Percentiles rank a stretch among this genome's conserved stretches.
These are phyloP conservation scores for Artemisia annua DNA, from an alignment of 129 eudicot species.

Conservation along the genomic window DNA sequence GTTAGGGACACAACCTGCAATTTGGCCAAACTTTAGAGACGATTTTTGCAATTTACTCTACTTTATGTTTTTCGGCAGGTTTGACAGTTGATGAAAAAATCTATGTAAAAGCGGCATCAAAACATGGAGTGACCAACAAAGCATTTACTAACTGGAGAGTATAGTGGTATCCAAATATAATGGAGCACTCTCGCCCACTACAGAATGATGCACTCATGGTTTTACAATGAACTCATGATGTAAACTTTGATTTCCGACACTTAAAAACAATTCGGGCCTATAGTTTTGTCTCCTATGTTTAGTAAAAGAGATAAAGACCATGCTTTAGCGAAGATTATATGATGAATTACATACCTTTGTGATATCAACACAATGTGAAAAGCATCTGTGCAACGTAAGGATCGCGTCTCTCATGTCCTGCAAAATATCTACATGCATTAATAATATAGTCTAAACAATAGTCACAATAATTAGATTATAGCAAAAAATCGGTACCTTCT, in stretches of 20 bases:
- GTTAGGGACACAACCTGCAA: too few relatives aligned
- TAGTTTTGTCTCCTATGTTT: background rate
- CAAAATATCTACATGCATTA: slow-evolving; percentile 1
- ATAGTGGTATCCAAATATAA: slow-evolving; percentile 23
- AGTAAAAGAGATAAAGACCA: background rate
- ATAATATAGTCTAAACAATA: background rate
- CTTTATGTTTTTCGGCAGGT: slow-evolving; percentile 12
- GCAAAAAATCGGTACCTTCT: background rate
- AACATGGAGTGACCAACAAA: slow-evolving; percentile 18
- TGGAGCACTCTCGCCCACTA: slow-evolving; percentile 28
- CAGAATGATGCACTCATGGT: slow-evolving; percentile 1
- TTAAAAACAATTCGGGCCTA: slow-evolving; percentile 1
- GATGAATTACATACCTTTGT: slow-evolving; percentile 13
- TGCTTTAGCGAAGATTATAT: background rate
- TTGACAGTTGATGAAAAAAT: background rate
- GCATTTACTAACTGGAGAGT: slow-evolving; percentile 19
- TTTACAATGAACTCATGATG: slow-evolving; percentile 11
- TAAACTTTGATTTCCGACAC: slow-evolving; percentile 5
- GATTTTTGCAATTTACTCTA: too few relatives aligned
- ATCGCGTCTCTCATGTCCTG: slow-evolving; percentile 1
- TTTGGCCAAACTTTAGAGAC: background rate
- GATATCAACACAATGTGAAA: slow-evolving; percentile 8
- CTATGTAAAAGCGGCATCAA: slow-evolving; percentile 16
- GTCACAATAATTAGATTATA: too few relatives aligned
- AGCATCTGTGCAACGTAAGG: background rate